Evolutionary conservation across 352 stramenopile genomes (phyloP), one percentile per base, ranked within the genome.

Genomic region (Phytophthora citrophthora): DNA sequence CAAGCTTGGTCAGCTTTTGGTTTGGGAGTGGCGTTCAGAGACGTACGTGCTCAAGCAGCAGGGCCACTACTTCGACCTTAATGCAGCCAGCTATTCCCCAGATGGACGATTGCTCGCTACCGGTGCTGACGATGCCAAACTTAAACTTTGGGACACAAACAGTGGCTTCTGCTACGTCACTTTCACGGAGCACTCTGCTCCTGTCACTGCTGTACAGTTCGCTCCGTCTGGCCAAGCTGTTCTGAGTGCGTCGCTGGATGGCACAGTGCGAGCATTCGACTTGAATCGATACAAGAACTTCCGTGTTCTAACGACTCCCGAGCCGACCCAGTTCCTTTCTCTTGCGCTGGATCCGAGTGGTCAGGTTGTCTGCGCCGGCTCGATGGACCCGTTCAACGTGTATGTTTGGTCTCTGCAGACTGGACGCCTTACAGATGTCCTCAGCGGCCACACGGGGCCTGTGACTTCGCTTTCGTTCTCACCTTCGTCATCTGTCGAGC

Each of bases 41-140:
- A 99, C 96, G 18, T 99, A 99, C 64, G 95, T 99, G 43, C 81
- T 99, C 11, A 99, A 99, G 77, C 98, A 99, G 77, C 96, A 99
- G 64, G 98, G 98, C 45, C 98, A 99, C 83, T 98, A 97, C 52
- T 99, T 99, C 69, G 97, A 98, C 61, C 89, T 99, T 62, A 98
- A 98, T 64, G 81, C 90, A 43, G 90, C 99, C 40, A 97, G 97
- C 38, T 99, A 99, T 77, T 99, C 95, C 15, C 96, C 96, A 0
- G 97, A 99, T 64, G 97, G 97, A 20, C 86, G 97, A 9, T 77
- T 99, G 11, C 77, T 99, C 36, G 98, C 96, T 29, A 99, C 97
- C 3, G 98, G 98, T 29, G 97, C 97, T 20, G 97, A 99, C 72
- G 98, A 99, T 81, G 94, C 94, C 16, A 99, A 99, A 76, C 78